phyloP scores from a whole-genome alignment of 169 alveolate genomes.

The Toxoplasma gondii region DNA sequence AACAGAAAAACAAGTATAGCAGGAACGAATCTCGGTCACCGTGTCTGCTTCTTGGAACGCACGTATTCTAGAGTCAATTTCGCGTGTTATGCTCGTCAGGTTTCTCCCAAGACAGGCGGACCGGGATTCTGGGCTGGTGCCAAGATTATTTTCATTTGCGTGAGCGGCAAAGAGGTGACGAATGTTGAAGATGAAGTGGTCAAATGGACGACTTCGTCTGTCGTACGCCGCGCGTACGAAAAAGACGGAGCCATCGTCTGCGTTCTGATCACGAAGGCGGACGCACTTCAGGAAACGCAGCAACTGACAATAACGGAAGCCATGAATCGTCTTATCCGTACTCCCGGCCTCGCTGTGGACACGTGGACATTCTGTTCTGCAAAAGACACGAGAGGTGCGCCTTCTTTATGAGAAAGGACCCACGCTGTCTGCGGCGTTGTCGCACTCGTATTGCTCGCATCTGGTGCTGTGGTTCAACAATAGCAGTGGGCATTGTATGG shows the following conservation, averaged over 20 bases:
- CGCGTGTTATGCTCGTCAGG: not conserved
- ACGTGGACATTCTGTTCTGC: constrained; percentile 36
- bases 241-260: constrained; percentile 11
- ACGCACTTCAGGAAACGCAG: not conserved
- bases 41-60: no score
- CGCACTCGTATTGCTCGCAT: no score
- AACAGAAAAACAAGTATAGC: no score
- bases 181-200: not conserved
- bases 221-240: constrained; percentile 23
- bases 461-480: no score
- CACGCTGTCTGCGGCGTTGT: no score
- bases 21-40: no score
- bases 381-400: not conserved
- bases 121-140: constrained; percentile 36
- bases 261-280: constrained; percentile 26
- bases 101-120: constrained; percentile 24
- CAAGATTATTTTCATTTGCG: not conserved
- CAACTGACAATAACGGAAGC: not conserved
- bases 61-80: no score
- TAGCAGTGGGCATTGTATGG: no score
- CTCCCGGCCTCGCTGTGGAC: constrained; percentile 25
- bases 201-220: not conserved
- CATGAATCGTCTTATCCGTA: not conserved
- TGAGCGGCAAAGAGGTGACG: not conserved
- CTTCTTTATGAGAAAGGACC: not conserved